A percentile compares a stretch with the other conserved stretches of the same genome.
phyloP scores from a whole-genome alignment of 2,329 filamentous ascomycete species.

The Fusarium buharicum region DNA sequence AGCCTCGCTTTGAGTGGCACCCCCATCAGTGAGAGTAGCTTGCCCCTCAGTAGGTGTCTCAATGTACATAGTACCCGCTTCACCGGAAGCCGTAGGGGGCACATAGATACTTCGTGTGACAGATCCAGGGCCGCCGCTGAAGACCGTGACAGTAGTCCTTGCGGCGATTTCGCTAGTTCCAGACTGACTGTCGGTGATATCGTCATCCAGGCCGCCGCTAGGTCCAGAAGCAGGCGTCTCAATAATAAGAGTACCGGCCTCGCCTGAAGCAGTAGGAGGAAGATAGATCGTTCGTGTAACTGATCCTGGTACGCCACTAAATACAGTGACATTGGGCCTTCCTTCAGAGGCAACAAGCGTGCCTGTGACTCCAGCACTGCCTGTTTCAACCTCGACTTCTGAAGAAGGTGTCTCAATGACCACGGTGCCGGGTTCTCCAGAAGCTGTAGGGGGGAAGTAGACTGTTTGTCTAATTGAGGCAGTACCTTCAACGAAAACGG shows the following conservation, averaged over 20 bases:
- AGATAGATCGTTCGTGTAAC: conserved; percentile 5
- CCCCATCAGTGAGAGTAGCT: not conserved
- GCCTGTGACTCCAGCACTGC: not conserved
- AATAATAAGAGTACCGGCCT: conserved; percentile 14
- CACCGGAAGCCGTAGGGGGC: not conserved
- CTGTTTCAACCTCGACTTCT: not conserved
- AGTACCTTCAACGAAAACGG: not conserved
- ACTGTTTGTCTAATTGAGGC: not conserved
- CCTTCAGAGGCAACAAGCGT: not conserved
- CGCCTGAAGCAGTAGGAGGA: conserved; percentile 3
- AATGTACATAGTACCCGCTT: conserved; percentile 5
- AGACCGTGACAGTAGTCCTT: conserved; percentile 5
- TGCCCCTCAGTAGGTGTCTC: not conserved
- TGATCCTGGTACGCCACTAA: conserved; percentile 2
- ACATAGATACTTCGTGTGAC: not conserved
- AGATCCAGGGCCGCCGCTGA: not conserved
- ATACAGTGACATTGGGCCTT: not conserved
- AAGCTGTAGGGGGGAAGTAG: not conserved
- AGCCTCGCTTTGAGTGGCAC: not conserved
- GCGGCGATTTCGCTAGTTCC: not conserved
- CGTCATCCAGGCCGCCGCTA: not conserved
- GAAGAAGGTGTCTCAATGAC: not conserved
- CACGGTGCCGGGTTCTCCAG: not conserved
- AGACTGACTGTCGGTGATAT: not conserved
- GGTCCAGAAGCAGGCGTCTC: not conserved